Evolutionary conservation across 2,329 filamentous ascomycete species (phyloP).

Genomic region (Colletotrichum simmondsii): DNA sequence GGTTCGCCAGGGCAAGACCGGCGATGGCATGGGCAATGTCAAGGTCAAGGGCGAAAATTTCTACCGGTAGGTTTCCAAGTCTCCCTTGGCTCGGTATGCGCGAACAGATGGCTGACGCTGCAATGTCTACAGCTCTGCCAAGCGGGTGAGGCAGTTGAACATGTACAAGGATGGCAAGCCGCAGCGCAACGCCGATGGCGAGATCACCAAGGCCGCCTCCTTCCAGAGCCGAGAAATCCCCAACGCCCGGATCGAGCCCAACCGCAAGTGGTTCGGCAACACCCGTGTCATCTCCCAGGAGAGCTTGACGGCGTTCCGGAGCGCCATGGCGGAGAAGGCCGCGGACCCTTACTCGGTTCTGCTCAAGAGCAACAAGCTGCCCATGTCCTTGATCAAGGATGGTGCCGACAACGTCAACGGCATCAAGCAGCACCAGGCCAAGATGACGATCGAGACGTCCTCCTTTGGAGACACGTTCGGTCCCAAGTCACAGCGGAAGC

Average conservation of each 20-base stretch:
- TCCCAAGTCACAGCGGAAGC: constrained; percentile 91
- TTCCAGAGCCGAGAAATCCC: constrained; percentile 88
- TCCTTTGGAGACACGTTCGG: constrained; percentile 93
- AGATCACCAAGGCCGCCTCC: constrained; percentile 84
- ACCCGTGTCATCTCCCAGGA: constrained; percentile 91
- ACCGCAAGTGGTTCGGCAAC: constrained; percentile 98
- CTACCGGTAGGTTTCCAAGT: constrained; percentile 71
- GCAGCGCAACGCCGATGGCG: constrained; percentile 82
- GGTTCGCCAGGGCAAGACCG: constrained; percentile 84
- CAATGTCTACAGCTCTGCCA: constrained; percentile 65
- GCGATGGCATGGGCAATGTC: constrained; percentile 91
- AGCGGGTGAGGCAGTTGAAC: constrained; percentile 89
- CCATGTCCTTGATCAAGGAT: constrained; percentile 93
- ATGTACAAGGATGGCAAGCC: constrained; percentile 91
- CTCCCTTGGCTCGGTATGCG: not conserved
- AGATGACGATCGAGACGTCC: constrained; percentile 89
- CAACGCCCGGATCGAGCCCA: constrained; percentile 89
- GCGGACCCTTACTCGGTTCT: constrained; percentile 93
- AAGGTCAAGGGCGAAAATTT: constrained; percentile 98
- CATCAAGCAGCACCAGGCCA: constrained; percentile 90
- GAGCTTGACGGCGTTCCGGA: constrained; percentile 85
- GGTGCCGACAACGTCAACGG: constrained; percentile 77
- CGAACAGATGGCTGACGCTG: not conserved
- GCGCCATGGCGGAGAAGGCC: constrained; percentile 90
- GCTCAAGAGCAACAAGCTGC: constrained; percentile 96